A percentile compares a stretch with the other conserved stretches of the same genome.
phyloP scores from a whole-genome alignment of 139 green algal species.

The Nannochloris sp. region DNA sequence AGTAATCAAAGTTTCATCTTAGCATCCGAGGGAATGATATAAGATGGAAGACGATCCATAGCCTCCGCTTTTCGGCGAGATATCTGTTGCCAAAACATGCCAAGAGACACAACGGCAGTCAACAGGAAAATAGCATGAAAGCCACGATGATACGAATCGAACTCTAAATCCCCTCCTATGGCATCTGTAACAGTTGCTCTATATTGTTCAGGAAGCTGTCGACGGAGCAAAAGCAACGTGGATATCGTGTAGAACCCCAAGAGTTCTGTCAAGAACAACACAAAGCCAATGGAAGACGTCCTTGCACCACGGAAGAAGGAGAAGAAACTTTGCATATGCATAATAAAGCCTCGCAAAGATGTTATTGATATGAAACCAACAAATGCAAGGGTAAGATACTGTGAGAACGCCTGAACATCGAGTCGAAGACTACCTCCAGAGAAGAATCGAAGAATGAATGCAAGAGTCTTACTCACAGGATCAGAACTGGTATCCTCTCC shows the following conservation, averaged over 20 bases:
- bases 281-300: conserved; percentile 39
- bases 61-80: conserved; percentile 11
- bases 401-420: conserved; percentile 45
- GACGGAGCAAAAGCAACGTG: conserved; percentile 72
- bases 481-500: conserved; percentile 72
- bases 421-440: conserved; percentile 43
- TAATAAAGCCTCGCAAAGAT: conserved; percentile 75
- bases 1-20: background rate
- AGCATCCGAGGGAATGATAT: background rate
- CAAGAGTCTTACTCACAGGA: conserved; percentile 52
- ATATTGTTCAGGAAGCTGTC: conserved; percentile 64
- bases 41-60: conserved; percentile 8
- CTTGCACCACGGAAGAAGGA: conserved; percentile 23
- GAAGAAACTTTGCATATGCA: conserved; percentile 59
- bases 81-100: conserved; percentile 32
- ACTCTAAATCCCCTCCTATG: conserved; percentile 71
- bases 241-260: conserved; percentile 73
- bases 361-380: conserved; percentile 75
- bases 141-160: conserved; percentile 67
- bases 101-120: conserved; percentile 15
- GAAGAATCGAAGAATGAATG: conserved; percentile 47
- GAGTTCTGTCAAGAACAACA: conserved; percentile 70
- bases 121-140: conserved; percentile 32
- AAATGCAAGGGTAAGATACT: conserved; percentile 79
- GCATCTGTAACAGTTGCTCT: conserved; percentile 44